phyloP scores from a whole-genome alignment of 352 stramenopile species.

The Globisporangium polare region DNA sequence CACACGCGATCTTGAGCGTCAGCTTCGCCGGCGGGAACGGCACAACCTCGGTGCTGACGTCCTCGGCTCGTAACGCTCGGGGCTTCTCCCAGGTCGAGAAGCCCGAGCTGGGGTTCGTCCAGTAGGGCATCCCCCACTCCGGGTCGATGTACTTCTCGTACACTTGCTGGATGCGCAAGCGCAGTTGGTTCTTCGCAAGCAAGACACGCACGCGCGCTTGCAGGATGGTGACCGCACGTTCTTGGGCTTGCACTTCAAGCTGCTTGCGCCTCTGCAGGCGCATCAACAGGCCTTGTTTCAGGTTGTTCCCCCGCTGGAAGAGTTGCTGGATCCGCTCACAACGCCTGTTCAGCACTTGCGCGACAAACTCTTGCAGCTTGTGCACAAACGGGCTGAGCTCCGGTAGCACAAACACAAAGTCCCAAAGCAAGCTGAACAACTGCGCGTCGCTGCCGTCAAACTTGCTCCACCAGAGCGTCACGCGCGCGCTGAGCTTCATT shows the following conservation, averaged over 20 bases:
- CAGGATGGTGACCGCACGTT: constrained; percentile 24
- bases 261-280: constrained; percentile 17
- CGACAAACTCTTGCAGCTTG: constrained; percentile 15
- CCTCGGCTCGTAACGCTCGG: constrained; percentile 35
- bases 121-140: constrained; percentile 59
- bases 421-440: constrained; percentile 43
- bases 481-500: constrained; percentile 19
- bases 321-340: constrained; percentile 31
- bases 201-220: constrained; percentile 30
- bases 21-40: constrained; percentile 37
- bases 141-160: constrained; percentile 79
- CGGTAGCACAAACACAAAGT: constrained; percentile 30
- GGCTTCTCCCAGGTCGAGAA: constrained; percentile 76
- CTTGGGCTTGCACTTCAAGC: constrained; percentile 14
- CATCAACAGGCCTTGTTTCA: constrained; percentile 23
- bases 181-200: constrained; percentile 30
- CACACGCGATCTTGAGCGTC: constrained; percentile 37
- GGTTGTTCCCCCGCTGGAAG: constrained; percentile 21
- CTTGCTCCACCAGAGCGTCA: constrained; percentile 43
- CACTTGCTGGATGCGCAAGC: constrained; percentile 26
- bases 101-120: constrained; percentile 59
- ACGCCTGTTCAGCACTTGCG: constrained; percentile 21
- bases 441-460: constrained; percentile 36
- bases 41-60: constrained; percentile 44
- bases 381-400: constrained; percentile 22